A percentile compares a stretch with the other conserved stretches of the same genome.
These are phyloP conservation scores for Cymodocea nodosa DNA, from an alignment of 116 monocot genomes.

Conservation along the genomic window DNA sequence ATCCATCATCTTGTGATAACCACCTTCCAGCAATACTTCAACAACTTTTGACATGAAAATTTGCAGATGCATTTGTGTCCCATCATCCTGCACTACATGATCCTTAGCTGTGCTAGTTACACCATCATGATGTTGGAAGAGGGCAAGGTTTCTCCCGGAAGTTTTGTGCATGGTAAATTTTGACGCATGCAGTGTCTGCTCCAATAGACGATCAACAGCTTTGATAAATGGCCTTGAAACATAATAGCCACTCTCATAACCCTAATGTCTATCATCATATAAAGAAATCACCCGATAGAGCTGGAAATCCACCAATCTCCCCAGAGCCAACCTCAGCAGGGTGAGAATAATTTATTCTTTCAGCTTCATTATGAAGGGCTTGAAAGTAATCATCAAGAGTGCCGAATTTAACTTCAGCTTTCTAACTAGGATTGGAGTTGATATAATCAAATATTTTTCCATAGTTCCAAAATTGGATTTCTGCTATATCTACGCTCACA, in stretches of 20 bases:
- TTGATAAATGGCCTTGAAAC: slow-evolving; percentile 97
- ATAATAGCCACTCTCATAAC: slow-evolving; percentile 98
- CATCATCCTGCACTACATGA: slow-evolving; percentile 86
- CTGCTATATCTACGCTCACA: slow-evolving; percentile 75
- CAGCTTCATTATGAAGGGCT: slow-evolving; percentile 77
- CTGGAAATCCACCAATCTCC: slow-evolving; percentile 81
- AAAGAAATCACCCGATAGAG: slow-evolving; percentile 95
- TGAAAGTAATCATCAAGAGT: slow-evolving; percentile 90
- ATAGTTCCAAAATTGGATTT: slow-evolving; percentile 85
- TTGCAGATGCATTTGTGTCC: slow-evolving; percentile 78
- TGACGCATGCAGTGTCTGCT: slow-evolving; percentile 93
- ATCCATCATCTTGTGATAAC: slow-evolving; percentile 57
- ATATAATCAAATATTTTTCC: slow-evolving; percentile 85
- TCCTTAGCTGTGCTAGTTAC: slow-evolving; percentile 95
- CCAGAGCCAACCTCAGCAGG: slow-evolving; percentile 70
- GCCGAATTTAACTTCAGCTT: slow-evolving; percentile 88
- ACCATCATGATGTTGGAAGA: slow-evolving; percentile 99
- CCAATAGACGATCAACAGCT: slow-evolving; percentile 86
- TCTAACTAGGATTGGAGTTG: slow-evolving; percentile 59
- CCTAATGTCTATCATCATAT: slow-evolving; percentile 93
- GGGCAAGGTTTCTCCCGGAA: slow-evolving; percentile 85
- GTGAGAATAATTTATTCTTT: slow-evolving; percentile 67
- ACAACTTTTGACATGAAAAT: slow-evolving; percentile 78
- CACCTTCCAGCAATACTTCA: slow-evolving; percentile 54
- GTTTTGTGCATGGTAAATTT: slow-evolving; percentile 50